Percentiles rank a stretch among this genome's conserved stretches.
Evolutionary conservation across 179 eudicot genomes (phyloP).

Genomic region (Silene noctiflora): DNA sequence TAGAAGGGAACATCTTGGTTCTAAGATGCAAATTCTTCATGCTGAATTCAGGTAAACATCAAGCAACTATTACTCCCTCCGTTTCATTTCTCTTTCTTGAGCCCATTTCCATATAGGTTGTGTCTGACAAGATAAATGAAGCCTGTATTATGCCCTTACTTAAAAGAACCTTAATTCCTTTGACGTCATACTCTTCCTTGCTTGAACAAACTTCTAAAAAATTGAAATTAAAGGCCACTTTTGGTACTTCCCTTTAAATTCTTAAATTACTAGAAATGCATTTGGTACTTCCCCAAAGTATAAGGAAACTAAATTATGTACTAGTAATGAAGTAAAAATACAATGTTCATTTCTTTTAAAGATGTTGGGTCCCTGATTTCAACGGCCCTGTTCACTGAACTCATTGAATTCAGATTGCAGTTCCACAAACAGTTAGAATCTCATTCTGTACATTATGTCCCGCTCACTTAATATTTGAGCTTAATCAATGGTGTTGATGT

Average conservation of each 20-base stretch:
- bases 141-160: background rate
- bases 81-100: background rate
- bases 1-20: slow-evolving; percentile 54
- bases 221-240: background rate
- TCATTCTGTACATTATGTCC: too few species aligned
- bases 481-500: background rate
- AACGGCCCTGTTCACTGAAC: too few species aligned
- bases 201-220: background rate
- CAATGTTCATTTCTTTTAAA: too few species aligned
- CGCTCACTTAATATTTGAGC: background rate
- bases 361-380: too few species aligned
- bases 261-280: too few species aligned
- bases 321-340: too few species aligned
- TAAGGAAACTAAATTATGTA: too few species aligned
- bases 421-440: too few species aligned
- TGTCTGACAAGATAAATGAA: background rate
- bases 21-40: slow-evolving; percentile 63
- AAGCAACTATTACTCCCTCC: background rate
- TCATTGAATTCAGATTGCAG: too few species aligned
- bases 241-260: background rate
- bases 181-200: background rate
- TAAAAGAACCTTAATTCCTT: background rate
- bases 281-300: too few species aligned
- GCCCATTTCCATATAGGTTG: background rate
- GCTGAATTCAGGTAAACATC: slow-evolving; percentile 67